A percentile compares a stretch with the other conserved stretches of the same genome.
phyloP scores from a whole-genome alignment of 345 rosid species.

The Anastatica hierochuntica region DNA sequence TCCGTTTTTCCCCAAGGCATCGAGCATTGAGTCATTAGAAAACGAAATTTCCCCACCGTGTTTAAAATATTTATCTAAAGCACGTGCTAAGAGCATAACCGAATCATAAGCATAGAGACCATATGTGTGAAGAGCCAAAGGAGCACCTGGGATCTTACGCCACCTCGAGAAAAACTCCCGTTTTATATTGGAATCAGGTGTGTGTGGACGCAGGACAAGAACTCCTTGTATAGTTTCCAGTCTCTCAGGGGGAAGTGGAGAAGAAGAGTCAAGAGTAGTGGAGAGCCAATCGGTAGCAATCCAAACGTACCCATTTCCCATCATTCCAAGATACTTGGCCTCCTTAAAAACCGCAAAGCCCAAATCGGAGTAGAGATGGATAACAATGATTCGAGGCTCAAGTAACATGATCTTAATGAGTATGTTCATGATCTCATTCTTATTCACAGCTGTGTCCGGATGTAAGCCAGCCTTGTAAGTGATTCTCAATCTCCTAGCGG shows the following conservation, averaged over 20 bases:
- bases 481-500: slow-evolving; percentile 53
- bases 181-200: slow-evolving; percentile 55
- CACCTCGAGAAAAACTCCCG: slow-evolving; percentile 53
- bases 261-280: slow-evolving; percentile 43
- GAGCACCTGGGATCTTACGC: slow-evolving; percentile 43
- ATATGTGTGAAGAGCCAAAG: slow-evolving; percentile 57
- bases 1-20: slow-evolving; percentile 29
- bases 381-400: slow-evolving; percentile 71
- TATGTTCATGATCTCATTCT: slow-evolving; percentile 44
- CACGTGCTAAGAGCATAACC: slow-evolving; percentile 76
- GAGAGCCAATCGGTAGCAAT: slow-evolving; percentile 92
- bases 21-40: slow-evolving; percentile 60
- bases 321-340: slow-evolving; percentile 76
- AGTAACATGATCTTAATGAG: slow-evolving; percentile 69
- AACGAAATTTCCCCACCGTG: slow-evolving; percentile 69
- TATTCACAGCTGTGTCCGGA: slow-evolving; percentile 30
- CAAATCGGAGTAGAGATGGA: slow-evolving; percentile 44
- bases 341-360: slow-evolving; percentile 54
- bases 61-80: slow-evolving; percentile 57
- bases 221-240: slow-evolving; percentile 75
- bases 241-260: slow-evolving; percentile 48
- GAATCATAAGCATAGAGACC: slow-evolving; percentile 88
- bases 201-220: slow-evolving; percentile 68
- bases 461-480: slow-evolving; percentile 58
- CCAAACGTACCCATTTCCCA: slow-evolving; percentile 93